These are phyloP conservation scores for Lentinula boryana DNA, from an alignment of 768 basidiomycete genomes.

Conservation along the genomic window DNA sequence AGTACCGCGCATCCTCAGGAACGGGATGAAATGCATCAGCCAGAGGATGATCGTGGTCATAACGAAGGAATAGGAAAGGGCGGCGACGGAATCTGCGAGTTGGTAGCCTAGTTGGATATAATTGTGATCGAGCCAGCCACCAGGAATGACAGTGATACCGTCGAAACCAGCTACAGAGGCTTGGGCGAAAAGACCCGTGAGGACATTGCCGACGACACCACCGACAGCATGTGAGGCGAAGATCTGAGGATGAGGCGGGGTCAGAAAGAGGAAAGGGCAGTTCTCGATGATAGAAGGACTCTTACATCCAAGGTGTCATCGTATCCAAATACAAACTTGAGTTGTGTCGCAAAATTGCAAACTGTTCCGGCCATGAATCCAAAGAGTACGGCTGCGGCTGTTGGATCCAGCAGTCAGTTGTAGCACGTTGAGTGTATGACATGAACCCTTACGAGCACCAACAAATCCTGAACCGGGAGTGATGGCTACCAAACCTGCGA, in stretches of 20 bases:
- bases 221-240: conserved; percentile 83
- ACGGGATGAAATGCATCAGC: conserved; percentile 86
- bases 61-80: conserved; percentile 66
- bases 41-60: conserved; percentile 67
- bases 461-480: conserved; percentile 82
- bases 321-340: conserved; percentile 76
- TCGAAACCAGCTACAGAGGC: conserved; percentile 74
- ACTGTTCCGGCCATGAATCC: conserved; percentile 78
- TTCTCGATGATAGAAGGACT: conserved; percentile 2
- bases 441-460: conserved; percentile 55
- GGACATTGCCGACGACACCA: conserved; percentile 73
- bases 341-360: conserved; percentile 94
- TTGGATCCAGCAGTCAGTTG: neutral
- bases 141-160: conserved; percentile 56
- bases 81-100: conserved; percentile 65
- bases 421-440: neutral
- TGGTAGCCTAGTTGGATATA: conserved; percentile 84
- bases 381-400: conserved; percentile 78
- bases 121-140: conserved; percentile 86
- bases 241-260: conserved; percentile 44
- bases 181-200: conserved; percentile 89
- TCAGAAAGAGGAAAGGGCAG: neutral
- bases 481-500: conserved; percentile 85
- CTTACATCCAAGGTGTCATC: conserved; percentile 80
- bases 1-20: conserved; percentile 60